Percentiles rank a stretch among this genome's conserved stretches.
Evolutionary conservation across 495 filamentous ascomycete genomes (phyloP).

Genomic region (Hypoxylon trugodes): DNA sequence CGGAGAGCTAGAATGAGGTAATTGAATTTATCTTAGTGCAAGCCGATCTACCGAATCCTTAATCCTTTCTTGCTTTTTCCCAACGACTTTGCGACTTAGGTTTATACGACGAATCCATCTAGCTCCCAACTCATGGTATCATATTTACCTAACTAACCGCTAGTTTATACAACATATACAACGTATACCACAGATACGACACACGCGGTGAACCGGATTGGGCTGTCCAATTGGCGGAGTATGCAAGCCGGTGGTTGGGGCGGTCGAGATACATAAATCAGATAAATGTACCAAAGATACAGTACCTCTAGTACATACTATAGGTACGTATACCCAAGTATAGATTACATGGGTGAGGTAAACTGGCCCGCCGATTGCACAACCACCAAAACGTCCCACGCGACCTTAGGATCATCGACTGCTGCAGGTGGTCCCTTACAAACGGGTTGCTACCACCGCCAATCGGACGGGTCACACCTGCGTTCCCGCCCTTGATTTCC

Average conservation of each 20-base stretch:
- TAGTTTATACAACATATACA: no score
- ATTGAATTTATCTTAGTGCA: no score
- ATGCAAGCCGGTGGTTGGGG: constrained; percentile 19
- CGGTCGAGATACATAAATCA: background rate
- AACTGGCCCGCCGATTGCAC: constrained; percentile 26
- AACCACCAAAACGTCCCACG: constrained; percentile 32
- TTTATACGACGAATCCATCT: constrained; percentile 12
- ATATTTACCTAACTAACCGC: constrained; percentile 33
- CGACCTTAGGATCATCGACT: constrained; percentile 39
- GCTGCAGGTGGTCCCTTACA: constrained; percentile 27
- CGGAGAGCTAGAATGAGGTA: constrained; percentile 26
- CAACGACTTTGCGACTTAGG: background rate
- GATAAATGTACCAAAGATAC: background rate
- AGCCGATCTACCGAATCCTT: no score
- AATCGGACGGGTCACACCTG: constrained; percentile 39
- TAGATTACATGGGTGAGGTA: constrained; percentile 14
- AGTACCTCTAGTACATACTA: background rate
- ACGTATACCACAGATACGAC: no score
- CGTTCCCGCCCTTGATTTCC: constrained; percentile 21
- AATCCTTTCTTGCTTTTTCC: constrained; percentile 3
- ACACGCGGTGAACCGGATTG: constrained; percentile 19
- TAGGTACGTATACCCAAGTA: no score
- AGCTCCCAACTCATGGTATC: constrained; percentile 28
- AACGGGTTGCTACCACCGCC: constrained; percentile 25
- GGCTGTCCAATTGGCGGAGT: constrained; percentile 22